A percentile compares a stretch with the other conserved stretches of the same genome.
Conservation (phyloP, 306 rosid species). For the Vigna radiata region DNA sequence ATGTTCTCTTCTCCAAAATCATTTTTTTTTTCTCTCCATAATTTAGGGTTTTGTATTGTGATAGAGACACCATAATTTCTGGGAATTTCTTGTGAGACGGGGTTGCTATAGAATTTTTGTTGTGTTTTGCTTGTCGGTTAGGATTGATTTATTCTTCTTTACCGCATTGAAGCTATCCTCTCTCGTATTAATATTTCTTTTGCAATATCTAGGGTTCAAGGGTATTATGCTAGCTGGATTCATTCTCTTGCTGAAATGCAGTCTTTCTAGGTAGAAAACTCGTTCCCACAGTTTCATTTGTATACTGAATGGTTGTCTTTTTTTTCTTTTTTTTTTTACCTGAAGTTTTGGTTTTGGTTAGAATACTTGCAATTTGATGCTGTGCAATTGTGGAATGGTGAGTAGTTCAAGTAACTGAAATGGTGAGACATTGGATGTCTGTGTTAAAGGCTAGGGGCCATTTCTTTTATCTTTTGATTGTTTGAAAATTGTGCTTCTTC, state of each 20-base stretch:
- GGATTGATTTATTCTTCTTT: conserved; percentile 12
- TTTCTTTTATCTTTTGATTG: too few species aligned
- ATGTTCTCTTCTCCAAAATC: conserved; percentile 6
- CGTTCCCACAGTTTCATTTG: conserved; percentile 38
- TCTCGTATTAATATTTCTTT: conserved; percentile 14
- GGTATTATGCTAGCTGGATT: conserved; percentile 59
- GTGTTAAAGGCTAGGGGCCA: too few species aligned
- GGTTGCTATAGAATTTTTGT: background rate
- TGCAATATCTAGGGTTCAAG: conserved; percentile 47
- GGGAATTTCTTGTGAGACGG: conserved; percentile 5
- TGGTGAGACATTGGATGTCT: too few species aligned
- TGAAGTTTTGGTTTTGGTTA: conserved; percentile 22
- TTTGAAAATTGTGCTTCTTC: too few species aligned
- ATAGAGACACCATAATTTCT: conserved; percentile 11
- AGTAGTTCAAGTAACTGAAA: too few species aligned
- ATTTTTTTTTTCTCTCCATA: background rate
- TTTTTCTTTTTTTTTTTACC: background rate
- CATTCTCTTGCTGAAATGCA: conserved; percentile 49
- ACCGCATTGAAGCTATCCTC: background rate
- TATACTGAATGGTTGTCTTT: background rate
- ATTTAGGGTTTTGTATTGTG: conserved; percentile 25
- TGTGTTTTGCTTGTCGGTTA: conserved; percentile 3
- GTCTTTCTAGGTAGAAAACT: conserved; percentile 55
- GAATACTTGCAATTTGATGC: conserved; percentile 20
- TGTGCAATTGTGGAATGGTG: background rate